Evolutionary conservation across 352 stramenopile species (phyloP).

Genomic region (Phytopythium delawarense): DNA sequence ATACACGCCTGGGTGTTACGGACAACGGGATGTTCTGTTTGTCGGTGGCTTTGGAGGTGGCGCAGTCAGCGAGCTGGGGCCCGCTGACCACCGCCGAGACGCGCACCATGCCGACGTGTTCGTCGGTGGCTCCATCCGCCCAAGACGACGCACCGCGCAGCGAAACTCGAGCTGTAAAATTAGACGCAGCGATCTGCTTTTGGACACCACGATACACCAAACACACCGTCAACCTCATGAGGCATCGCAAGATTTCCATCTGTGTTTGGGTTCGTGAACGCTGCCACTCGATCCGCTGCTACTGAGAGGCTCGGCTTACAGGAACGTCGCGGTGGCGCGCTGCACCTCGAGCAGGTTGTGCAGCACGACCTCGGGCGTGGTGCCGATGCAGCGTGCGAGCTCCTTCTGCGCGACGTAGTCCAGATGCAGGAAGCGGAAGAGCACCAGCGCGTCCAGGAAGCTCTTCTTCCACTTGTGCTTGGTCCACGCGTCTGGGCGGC

Average conservation of each 20-base stretch:
- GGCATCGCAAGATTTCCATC: not conserved
- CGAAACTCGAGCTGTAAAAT: not conserved
- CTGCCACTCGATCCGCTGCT: not conserved
- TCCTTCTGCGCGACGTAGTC: constrained; percentile 89
- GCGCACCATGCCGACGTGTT: no score
- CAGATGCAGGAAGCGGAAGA: constrained; percentile 77
- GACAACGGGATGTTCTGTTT: not conserved
- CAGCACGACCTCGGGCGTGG: constrained; percentile 82
- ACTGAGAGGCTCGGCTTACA: constrained; percentile 24
- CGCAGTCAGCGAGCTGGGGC: not conserved
- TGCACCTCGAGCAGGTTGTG: constrained; percentile 88
- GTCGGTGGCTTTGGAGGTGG: not conserved
- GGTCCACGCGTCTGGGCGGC: constrained; percentile 72
- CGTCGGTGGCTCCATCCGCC: no score
- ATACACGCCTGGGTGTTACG: not conserved
- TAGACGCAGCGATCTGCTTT: not conserved
- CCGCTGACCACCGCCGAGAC: not conserved
- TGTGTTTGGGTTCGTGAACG: not conserved
- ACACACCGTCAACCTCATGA: no score
- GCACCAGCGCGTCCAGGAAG: constrained; percentile 75
- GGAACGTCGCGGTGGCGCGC: constrained; percentile 59
- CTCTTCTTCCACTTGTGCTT: constrained; percentile 90
- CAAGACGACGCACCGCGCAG: no score
- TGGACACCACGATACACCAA: not conserved
- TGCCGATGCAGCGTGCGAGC: constrained; percentile 85